Evolutionary conservation across 176 grass and related monocot genomes (phyloP).

Genomic region (Thinopyrum elongatum): DNA sequence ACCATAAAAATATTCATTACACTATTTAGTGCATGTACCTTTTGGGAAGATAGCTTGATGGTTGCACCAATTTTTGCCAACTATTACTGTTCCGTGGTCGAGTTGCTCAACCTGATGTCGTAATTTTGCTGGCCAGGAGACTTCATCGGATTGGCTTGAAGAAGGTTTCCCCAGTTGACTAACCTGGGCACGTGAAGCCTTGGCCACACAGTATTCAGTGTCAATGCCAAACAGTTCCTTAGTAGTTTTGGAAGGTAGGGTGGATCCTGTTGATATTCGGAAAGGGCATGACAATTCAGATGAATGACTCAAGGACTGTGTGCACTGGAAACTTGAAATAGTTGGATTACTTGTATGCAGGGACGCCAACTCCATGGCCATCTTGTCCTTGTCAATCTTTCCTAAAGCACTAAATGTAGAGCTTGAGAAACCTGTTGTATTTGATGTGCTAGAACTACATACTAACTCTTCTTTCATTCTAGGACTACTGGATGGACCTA

Average conservation of each 20-base stretch:
- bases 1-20: not conserved
- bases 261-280: slow-evolving; percentile 11
- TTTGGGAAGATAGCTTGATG: slow-evolving; percentile 83
- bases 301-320: slow-evolving; percentile 41
- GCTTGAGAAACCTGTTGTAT: slow-evolving; percentile 27
- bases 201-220: slow-evolving; percentile 30
- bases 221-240: slow-evolving; percentile 58
- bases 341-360: slow-evolving; percentile 19
- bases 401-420: not conserved
- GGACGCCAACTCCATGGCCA: slow-evolving; percentile 9
- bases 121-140: not conserved
- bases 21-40: slow-evolving; percentile 43
- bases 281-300: slow-evolving; percentile 30
- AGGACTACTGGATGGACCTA: slow-evolving; percentile 17
- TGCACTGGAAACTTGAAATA: slow-evolving; percentile 29
- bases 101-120: slow-evolving; percentile 50
- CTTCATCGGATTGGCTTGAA: slow-evolving; percentile 38
- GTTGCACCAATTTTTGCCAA: slow-evolving; percentile 62
- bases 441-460: slow-evolving; percentile 15
- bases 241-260: slow-evolving; percentile 16
- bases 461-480: slow-evolving; percentile 32
- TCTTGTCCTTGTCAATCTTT: slow-evolving; percentile 15
- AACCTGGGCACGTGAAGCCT: slow-evolving; percentile 31
- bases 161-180: slow-evolving; percentile 34
- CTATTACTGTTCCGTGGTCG: slow-evolving; percentile 54